A percentile compares a stretch with the other conserved stretches of the same genome.
These are phyloP conservation scores for Colletotrichum filicis DNA, from an alignment of 2,329 filamentous ascomycete species.

Conservation along the genomic window DNA sequence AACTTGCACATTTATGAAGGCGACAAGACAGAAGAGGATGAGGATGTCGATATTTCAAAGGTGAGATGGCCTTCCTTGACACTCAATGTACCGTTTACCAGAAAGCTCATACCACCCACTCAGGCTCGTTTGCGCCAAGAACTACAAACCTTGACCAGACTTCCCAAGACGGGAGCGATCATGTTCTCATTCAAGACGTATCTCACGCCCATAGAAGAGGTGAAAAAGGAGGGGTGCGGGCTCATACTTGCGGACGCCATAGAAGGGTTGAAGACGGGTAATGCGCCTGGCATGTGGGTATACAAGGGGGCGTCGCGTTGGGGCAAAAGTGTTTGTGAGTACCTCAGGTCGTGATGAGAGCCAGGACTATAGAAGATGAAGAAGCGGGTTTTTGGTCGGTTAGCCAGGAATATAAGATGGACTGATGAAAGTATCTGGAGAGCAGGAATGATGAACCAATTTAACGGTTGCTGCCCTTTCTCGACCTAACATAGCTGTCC, in stretches of 20 bases:
- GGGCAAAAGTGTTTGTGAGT: slow-evolving; percentile 59
- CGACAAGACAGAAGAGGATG: slow-evolving; percentile 46
- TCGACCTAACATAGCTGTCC: too few relatives aligned
- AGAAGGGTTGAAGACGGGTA: slow-evolving; percentile 61
- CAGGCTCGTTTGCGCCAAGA: slow-evolving; percentile 56
- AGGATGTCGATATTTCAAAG: slow-evolving; percentile 51
- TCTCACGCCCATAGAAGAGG: slow-evolving; percentile 57
- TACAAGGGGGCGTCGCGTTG: slow-evolving; percentile 63
- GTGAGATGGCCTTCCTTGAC: slow-evolving; percentile 35
- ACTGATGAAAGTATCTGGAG: neutral
- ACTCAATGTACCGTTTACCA: neutral
- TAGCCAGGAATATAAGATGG: too few relatives aligned
- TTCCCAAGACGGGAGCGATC: slow-evolving; percentile 57
- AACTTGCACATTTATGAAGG: slow-evolving; percentile 50
- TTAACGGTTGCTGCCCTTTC: neutral
- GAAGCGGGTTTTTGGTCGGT: neutral
- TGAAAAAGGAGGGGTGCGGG: slow-evolving; percentile 61
- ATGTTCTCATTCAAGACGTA: slow-evolving; percentile 69
- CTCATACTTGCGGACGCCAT: slow-evolving; percentile 60
- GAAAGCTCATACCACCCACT: neutral
- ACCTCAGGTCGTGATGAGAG: slow-evolving; percentile 47
- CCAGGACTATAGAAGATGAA: neutral
- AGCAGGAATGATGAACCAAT: neutral
- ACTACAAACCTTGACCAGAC: slow-evolving; percentile 61
- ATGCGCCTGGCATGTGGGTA: slow-evolving; percentile 63